Percentiles rank a stretch among this genome's conserved stretches.
phyloP scores from a whole-genome alignment of 257 asterid genomes.

The Mitragyna speciosa region DNA sequence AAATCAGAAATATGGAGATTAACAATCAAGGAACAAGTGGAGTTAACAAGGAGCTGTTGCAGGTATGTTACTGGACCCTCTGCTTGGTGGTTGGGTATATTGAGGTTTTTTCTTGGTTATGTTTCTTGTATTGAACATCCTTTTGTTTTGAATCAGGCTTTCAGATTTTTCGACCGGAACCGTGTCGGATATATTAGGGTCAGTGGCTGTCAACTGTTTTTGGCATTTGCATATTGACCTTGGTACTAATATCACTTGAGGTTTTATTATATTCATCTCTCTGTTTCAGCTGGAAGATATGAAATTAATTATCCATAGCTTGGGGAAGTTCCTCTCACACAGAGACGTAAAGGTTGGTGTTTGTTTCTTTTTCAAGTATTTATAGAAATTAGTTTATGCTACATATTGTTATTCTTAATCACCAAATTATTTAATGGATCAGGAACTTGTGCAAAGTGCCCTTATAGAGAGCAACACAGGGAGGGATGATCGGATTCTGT shows the following conservation, averaged over 20 bases:
- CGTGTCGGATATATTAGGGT: conserved; percentile 87
- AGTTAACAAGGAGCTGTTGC: conserved; percentile 70
- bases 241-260: neutral
- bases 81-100: neutral
- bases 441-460: conserved; percentile 92
- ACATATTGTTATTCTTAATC: neutral
- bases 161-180: conserved; percentile 93
- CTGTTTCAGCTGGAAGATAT: conserved; percentile 83
- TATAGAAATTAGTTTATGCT: neutral
- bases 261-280: neutral
- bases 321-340: conserved; percentile 80
- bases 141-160: conserved; percentile 59
- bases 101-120: neutral
- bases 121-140: neutral
- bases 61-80: conserved; percentile 42
- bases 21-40: conserved; percentile 34
- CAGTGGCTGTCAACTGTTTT: conserved; percentile 14
- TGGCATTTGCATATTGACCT: neutral
- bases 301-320: conserved; percentile 76
- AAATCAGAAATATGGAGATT: conserved; percentile 41
- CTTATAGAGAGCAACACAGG: conserved; percentile 78
- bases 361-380: neutral
- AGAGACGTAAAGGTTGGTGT: conserved; percentile 81
- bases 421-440: conserved; percentile 4
- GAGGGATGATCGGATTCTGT: conserved; percentile 75